Evolutionary conservation across 768 basidiomycete species (phyloP).

Genomic region (Suillus subluteus): DNA sequence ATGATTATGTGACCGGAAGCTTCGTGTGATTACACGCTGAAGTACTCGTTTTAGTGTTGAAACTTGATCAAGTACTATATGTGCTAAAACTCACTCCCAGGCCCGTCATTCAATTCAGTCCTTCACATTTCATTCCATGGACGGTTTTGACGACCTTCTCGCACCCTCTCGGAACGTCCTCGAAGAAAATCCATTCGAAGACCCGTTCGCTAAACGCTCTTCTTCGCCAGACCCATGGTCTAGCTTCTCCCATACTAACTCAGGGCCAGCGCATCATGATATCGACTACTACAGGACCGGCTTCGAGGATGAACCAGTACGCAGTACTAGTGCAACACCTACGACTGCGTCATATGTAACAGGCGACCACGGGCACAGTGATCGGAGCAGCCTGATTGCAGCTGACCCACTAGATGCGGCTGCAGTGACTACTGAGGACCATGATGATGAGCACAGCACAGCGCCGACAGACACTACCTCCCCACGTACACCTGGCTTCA

Average conservation of each 20-base stretch:
- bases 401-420: slow-evolving; percentile 40
- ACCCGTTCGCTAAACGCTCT: slow-evolving; percentile 70
- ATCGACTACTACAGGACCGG: slow-evolving; percentile 34
- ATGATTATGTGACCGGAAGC: background rate
- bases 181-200: slow-evolving; percentile 78
- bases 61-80: background rate
- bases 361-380: slow-evolving; percentile 37
- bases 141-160: slow-evolving; percentile 79
- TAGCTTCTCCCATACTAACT: slow-evolving; percentile 48
- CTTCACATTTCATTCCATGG: slow-evolving; percentile 43
- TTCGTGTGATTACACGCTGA: background rate
- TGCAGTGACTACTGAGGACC: slow-evolving; percentile 32
- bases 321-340: slow-evolving; percentile 22
- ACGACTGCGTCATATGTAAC: slow-evolving; percentile 41
- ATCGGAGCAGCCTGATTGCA: slow-evolving; percentile 19
- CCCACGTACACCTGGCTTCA: slow-evolving; percentile 51
- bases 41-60: background rate
- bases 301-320: slow-evolving; percentile 29
- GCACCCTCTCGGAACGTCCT: slow-evolving; percentile 59
- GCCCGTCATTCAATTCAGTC: background rate
- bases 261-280: slow-evolving; percentile 23
- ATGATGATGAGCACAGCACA: slow-evolving; percentile 33
- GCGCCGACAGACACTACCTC: slow-evolving; percentile 17
- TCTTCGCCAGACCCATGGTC: slow-evolving; percentile 80
- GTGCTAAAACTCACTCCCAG: background rate